Percentiles rank a stretch among this genome's conserved stretches.
These are phyloP conservation scores for Fusarium nanum DNA, from an alignment of 2,329 filamentous ascomycete genomes.

Conservation along the genomic window DNA sequence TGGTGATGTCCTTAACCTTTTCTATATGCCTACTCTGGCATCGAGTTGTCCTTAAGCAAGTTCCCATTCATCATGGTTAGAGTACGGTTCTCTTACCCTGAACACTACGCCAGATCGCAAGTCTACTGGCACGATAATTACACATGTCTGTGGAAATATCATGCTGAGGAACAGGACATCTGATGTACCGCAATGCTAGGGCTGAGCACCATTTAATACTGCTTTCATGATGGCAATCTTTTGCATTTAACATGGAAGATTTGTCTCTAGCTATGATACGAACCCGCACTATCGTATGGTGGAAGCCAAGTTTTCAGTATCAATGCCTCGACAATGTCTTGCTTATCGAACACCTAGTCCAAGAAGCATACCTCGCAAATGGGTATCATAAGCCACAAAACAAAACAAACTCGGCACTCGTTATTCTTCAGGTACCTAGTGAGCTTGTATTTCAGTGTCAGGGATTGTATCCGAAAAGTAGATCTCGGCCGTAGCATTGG, in stretches of 20 bases:
- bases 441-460: background rate
- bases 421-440: background rate
- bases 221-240: background rate
- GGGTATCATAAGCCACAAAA: background rate
- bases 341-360: no score
- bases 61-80: background rate
- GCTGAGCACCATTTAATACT: background rate
- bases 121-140: background rate
- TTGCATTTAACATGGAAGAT: background rate
- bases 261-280: background rate
- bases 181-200: background rate
- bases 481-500: background rate
- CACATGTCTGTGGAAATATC: background rate
- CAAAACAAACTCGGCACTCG: background rate
- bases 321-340: background rate
- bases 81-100: background rate
- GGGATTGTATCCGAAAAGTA: background rate
- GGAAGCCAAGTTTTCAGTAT: background rate
- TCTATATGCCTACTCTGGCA: background rate
- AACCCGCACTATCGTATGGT: background rate
- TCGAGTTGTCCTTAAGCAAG: background rate
- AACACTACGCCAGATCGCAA: background rate
- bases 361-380: background rate
- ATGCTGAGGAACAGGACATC: background rate
- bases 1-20: background rate